These are phyloP conservation scores for Wickerhamiella parazyma DNA, from an alignment of 805 yeast species.

Conservation along the genomic window DNA sequence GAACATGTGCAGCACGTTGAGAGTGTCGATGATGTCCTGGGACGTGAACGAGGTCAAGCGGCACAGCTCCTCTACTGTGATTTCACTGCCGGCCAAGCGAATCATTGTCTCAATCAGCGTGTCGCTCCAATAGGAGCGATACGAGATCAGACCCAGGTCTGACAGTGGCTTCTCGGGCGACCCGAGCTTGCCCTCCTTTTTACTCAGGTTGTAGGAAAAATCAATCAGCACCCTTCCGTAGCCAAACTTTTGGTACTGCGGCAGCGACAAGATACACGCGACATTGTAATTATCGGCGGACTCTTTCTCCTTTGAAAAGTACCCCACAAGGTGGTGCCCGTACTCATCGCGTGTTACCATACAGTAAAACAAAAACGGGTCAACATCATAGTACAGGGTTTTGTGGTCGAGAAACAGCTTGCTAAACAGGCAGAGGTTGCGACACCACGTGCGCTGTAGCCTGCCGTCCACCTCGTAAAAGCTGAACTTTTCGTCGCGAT, in stretches of 20 bases:
- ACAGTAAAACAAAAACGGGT: constrained; percentile 89
- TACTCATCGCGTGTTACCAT: constrained; percentile 82
- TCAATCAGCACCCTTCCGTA: constrained; percentile 85
- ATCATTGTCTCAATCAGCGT: constrained; percentile 61
- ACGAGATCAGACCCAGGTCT: constrained; percentile 83
- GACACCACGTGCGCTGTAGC: constrained; percentile 92
- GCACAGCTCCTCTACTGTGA: constrained; percentile 84
- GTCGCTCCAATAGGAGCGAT: constrained; percentile 95
- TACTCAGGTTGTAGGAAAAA: constrained; percentile 81
- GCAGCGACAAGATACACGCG: constrained; percentile 91
- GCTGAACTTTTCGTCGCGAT: constrained; percentile 81
- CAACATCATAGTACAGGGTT: constrained; percentile 93
- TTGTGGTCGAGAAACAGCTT: constrained; percentile 91
- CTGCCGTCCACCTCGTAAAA: constrained; percentile 97
- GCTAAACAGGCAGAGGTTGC: constrained; percentile 80
- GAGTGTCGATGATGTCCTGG: constrained; percentile 84
- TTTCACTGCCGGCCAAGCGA: constrained; percentile 41
- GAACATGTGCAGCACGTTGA: constrained; percentile 80
- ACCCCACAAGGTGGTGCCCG: constrained; percentile 95
- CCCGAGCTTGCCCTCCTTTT: constrained; percentile 80
- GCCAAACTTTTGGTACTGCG: constrained; percentile 93
- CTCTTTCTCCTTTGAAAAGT: constrained; percentile 93
- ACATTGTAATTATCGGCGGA: constrained; percentile 90
- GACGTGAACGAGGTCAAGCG: constrained; percentile 87
- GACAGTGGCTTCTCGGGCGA: constrained; percentile 96